Evolutionary conservation across 352 stramenopile species (phyloP).

Genomic region (Globisporangium parvum): DNA sequence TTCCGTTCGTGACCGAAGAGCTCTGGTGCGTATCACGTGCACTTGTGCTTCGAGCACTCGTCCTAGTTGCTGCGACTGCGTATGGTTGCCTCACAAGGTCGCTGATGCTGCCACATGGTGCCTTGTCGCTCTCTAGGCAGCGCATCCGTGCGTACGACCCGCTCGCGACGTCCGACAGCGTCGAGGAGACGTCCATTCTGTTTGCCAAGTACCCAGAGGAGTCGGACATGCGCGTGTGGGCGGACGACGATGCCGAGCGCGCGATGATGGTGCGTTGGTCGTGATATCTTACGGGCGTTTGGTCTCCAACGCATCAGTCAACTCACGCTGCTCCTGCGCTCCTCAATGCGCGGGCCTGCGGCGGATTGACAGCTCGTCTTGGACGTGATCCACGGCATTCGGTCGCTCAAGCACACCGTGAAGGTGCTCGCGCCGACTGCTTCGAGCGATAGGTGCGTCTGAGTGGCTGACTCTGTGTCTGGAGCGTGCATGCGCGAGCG

Average conservation of each 20-base stretch:
- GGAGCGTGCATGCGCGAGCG: background rate
- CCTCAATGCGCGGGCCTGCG: background rate
- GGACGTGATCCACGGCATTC: conserved; percentile 90
- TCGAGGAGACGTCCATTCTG: conserved; percentile 48
- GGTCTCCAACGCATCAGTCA: no score
- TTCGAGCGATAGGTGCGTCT: conserved; percentile 6
- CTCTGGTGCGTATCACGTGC: conserved; percentile 84
- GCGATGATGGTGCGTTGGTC: conserved; percentile 71
- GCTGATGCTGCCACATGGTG: background rate
- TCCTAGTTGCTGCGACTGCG: background rate
- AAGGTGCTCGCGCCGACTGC: conserved; percentile 61
- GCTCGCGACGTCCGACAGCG: conserved; percentile 7
- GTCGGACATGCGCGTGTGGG: conserved; percentile 67
- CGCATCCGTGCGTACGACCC: conserved; percentile 54
- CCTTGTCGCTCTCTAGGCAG: conserved; percentile 22
- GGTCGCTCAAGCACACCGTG: conserved; percentile 86
- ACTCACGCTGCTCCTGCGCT: no score
- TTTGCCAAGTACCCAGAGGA: conserved; percentile 83
- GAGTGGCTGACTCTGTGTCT: background rate
- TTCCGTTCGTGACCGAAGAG: conserved; percentile 99
- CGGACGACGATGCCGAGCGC: conserved; percentile 76
- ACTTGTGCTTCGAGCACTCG: background rate
- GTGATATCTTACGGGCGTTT: background rate
- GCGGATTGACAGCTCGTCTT: conserved; percentile 33
- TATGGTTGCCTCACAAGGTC: background rate